Evolutionary conservation across 257 asterid species (phyloP).

Genomic region (Echium plantagineum): DNA sequence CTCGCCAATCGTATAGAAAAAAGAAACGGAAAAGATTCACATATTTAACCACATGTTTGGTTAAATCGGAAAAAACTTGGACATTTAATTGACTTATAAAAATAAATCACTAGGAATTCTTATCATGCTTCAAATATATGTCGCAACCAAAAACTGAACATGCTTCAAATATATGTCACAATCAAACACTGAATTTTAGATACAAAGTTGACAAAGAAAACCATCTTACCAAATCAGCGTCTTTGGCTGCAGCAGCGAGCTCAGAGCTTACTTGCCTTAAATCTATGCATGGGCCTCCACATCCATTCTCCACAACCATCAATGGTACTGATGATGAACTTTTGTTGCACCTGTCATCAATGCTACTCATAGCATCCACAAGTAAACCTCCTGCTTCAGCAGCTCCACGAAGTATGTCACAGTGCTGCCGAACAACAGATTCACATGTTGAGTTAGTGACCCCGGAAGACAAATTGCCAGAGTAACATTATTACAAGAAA

Average conservation of each 20-base stretch:
- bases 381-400: conserved; percentile 97
- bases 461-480: not conserved
- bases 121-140: too few relatives aligned
- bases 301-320: conserved; percentile 96
- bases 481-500: too few relatives aligned
- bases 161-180: not conserved
- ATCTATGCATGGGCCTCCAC: conserved; percentile 98
- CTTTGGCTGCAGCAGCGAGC: conserved; percentile 91
- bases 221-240: conserved; percentile 71
- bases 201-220: conserved; percentile 1
- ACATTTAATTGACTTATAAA: too few relatives aligned
- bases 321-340: conserved; percentile 52
- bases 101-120: too few relatives aligned
- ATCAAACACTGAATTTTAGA: not conserved
- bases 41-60: too few relatives aligned
- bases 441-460: not conserved
- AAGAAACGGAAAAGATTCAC: too few relatives aligned
- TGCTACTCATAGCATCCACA: conserved; percentile 92
- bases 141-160: too few relatives aligned
- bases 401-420: conserved; percentile 87
- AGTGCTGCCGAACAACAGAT: conserved; percentile 42
- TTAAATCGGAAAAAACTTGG: too few relatives aligned
- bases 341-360: conserved; percentile 53
- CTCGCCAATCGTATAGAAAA: too few relatives aligned
- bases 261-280: conserved; percentile 95